phyloP scores from a whole-genome alignment of 2,329 filamentous ascomycete species.

The Metarhizium guizhouense region DNA sequence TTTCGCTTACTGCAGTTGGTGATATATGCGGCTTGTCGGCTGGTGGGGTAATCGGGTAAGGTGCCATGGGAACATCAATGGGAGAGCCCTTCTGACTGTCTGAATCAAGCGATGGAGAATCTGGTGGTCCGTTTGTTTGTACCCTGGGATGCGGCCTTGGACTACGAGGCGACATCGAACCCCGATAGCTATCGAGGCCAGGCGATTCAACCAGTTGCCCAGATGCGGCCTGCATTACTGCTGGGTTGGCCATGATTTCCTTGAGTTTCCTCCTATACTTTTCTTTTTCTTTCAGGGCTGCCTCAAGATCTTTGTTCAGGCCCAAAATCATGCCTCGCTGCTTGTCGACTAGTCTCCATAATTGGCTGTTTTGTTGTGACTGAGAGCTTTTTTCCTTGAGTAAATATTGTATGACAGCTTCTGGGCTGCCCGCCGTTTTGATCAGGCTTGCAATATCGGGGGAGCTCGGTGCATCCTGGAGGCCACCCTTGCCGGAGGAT shows the following conservation, averaged over 20 bases:
- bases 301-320: slow-evolving; percentile 88
- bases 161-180: slow-evolving; percentile 12
- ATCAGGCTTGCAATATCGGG: slow-evolving; percentile 74
- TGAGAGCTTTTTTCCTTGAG: slow-evolving; percentile 87
- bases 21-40: slow-evolving; percentile 36
- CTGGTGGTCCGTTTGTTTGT: neutral
- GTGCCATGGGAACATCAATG: slow-evolving; percentile 49
- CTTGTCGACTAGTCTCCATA: slow-evolving; percentile 95
- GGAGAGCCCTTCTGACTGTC: slow-evolving; percentile 47
- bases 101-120: slow-evolving; percentile 25
- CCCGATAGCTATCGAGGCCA: slow-evolving; percentile 2
- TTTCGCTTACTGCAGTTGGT: slow-evolving; percentile 36
- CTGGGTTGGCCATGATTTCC: slow-evolving; percentile 47
- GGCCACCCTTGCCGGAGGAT: slow-evolving; percentile 37
- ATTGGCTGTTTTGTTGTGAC: slow-evolving; percentile 78
- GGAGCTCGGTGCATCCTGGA: slow-evolving; percentile 50
- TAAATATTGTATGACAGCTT: slow-evolving; percentile 80
- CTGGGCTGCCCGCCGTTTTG: slow-evolving; percentile 75
- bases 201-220: slow-evolving; percentile 8
- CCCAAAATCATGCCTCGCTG: slow-evolving; percentile 89
- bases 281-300: slow-evolving; percentile 87
- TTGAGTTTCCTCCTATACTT: slow-evolving; percentile 86
- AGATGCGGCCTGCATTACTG: slow-evolving; percentile 21
- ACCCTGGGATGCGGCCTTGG: slow-evolving; percentile 14
- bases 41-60: slow-evolving; percentile 57